A percentile compares a stretch with the other conserved stretches of the same genome.
These are phyloP conservation scores for Colletotrichum orchidophilum DNA, from an alignment of 2,329 filamentous ascomycete species.

Conservation along the genomic window DNA sequence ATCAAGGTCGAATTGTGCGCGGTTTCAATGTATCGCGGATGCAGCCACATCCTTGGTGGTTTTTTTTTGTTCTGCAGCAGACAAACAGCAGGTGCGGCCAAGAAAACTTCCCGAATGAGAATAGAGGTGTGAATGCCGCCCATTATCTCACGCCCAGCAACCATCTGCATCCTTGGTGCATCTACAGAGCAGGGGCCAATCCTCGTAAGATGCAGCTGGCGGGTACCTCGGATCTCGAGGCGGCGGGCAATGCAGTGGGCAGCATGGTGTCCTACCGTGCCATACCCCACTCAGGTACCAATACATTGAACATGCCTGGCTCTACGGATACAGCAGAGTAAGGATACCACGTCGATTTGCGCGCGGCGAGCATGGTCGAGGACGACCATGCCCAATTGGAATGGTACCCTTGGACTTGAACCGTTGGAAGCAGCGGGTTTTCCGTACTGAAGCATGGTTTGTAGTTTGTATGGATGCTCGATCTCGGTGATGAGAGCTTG, in stretches of 20 bases:
- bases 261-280: constrained; percentile 24
- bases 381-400: constrained; percentile 18
- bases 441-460: neutral
- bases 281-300: constrained; percentile 17
- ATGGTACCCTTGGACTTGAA: constrained; percentile 1
- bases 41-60: constrained; percentile 18
- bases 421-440: constrained; percentile 2
- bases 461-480: neutral
- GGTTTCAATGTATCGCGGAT: constrained; percentile 15
- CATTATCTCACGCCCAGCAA: constrained; percentile 25
- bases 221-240: constrained; percentile 32
- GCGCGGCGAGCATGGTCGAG: constrained; percentile 3
- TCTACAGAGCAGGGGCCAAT: constrained; percentile 19
- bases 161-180: constrained; percentile 16
- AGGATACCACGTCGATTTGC: constrained; percentile 24
- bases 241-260: constrained; percentile 11
- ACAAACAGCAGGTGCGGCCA: constrained; percentile 24
- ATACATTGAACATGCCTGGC: constrained; percentile 14
- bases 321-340: neutral
- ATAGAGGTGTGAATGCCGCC: constrained; percentile 22
- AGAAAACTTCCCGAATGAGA: constrained; percentile 25
- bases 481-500: neutral
- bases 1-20: constrained; percentile 20
- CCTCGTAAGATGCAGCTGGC: constrained; percentile 28
- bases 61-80: constrained; percentile 30